Evolutionary conservation across 495 filamentous ascomycete species (phyloP).

Genomic region (Umbilicaria muhlenbergii): DNA sequence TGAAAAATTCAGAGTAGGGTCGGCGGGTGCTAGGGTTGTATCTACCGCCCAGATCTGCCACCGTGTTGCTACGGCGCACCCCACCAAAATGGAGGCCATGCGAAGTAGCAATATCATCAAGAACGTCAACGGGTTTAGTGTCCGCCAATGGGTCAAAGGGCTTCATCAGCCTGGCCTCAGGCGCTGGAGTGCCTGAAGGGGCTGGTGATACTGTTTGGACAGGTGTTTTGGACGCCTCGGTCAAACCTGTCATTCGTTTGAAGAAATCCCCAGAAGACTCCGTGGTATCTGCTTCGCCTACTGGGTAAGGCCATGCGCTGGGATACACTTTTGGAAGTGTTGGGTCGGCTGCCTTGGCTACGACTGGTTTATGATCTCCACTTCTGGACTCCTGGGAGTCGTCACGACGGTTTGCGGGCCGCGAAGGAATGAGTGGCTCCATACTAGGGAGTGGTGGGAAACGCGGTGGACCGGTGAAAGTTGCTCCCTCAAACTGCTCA

Average conservation of each 20-base stretch:
- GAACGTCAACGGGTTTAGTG: not conserved
- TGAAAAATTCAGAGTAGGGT: constrained; percentile 9
- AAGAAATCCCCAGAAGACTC: constrained; percentile 5
- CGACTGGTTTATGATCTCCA: not conserved
- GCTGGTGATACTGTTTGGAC: not conserved
- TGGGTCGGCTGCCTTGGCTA: not conserved
- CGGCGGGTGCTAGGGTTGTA: constrained; percentile 14
- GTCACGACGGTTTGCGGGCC: too few species aligned
- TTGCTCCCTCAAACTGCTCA: constrained; percentile 2
- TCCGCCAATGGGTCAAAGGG: constrained; percentile 13
- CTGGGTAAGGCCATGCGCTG: constrained; percentile 10
- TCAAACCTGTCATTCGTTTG: constrained; percentile 13
- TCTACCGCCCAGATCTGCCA: constrained; percentile 17
- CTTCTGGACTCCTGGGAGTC: too few species aligned
- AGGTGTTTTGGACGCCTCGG: too few species aligned
- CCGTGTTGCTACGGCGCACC: constrained; percentile 6
- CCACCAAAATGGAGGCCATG: not conserved
- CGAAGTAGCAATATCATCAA: not conserved
- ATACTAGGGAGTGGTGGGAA: constrained; percentile 4
- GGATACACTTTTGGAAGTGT: not conserved
- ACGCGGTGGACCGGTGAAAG: not conserved
- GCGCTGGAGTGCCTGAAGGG: constrained; percentile 4
- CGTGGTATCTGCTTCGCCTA: not conserved
- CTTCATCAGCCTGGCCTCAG: constrained; percentile 8
- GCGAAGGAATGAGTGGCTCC: constrained; percentile 2